Evolutionary conservation across 139 green algal genomes (phyloP).

Genomic region (Picochlorum sp.): DNA sequence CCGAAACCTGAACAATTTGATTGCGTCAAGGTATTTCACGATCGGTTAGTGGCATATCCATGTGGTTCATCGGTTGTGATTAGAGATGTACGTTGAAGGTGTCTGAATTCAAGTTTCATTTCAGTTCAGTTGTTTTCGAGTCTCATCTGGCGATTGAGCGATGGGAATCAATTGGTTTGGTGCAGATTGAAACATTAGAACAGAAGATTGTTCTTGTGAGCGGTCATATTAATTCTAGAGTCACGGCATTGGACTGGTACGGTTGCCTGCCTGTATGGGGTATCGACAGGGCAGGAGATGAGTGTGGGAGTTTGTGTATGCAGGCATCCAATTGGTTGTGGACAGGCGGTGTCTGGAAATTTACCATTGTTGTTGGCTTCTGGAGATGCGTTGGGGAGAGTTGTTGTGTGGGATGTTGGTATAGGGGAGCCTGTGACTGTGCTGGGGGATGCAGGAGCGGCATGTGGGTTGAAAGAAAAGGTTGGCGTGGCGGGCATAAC

Average conservation of each 20-base stretch:
- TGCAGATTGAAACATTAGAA: conserved; percentile 43
- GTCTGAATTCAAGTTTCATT: neutral
- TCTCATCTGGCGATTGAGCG: neutral
- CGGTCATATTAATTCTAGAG: conserved; percentile 16
- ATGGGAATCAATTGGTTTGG: neutral
- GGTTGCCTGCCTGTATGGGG: neutral
- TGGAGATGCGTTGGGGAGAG: conserved; percentile 56
- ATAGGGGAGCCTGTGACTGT: conserved; percentile 24
- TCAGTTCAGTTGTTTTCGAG: neutral
- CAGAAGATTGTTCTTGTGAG: neutral
- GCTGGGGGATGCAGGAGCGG: conserved; percentile 40
- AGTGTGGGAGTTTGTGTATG: neutral
- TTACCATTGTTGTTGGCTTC: conserved; percentile 51
- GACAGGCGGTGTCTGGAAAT: neutral
- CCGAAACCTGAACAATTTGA: neutral
- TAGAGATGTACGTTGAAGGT: conserved; percentile 35
- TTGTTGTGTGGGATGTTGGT: conserved; percentile 68
- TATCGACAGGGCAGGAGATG: neutral
- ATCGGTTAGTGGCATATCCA: conserved; percentile 58
- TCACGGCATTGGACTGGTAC: conserved; percentile 63
- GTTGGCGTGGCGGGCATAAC: conserved; percentile 29
- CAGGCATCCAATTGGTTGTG: conserved; percentile 4
- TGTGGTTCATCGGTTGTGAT: conserved; percentile 42
- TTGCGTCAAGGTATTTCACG: conserved; percentile 6
- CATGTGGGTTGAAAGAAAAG: neutral